Conservation (phyloP, 768 basidiomycete species). For the Trametes gibbosa region DNA sequence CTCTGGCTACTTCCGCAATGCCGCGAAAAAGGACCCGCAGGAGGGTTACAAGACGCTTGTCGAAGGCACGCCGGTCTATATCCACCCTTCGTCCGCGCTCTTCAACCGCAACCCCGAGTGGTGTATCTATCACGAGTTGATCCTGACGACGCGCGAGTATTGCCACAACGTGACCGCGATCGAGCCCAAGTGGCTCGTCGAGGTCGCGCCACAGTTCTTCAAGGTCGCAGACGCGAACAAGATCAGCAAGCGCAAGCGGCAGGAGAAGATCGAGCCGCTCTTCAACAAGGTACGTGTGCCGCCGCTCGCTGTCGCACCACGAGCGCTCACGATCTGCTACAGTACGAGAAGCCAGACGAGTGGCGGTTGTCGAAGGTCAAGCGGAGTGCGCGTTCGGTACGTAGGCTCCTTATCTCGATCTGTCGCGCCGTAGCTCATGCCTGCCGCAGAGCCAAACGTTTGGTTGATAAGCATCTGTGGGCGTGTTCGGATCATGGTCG, state of each 20-base stretch:
- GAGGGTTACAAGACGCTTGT: conserved; percentile 98
- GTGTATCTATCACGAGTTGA: conserved; percentile 93
- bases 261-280: conserved; percentile 96
- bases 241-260: conserved; percentile 93
- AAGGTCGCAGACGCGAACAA: conserved; percentile 97
- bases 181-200: conserved; percentile 98
- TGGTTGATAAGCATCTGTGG: conserved; percentile 45
- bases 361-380: conserved; percentile 95
- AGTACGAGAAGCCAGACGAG: conserved; percentile 89
- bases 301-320: neutral
- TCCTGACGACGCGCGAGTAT: conserved; percentile 95
- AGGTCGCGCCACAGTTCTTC: conserved; percentile 98
- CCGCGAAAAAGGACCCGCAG: conserved; percentile 97
- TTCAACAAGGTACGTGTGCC: conserved; percentile 69
- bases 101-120: conserved; percentile 98
- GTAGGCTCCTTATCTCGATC: conserved; percentile 3
- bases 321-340: conserved; percentile 8
- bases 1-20: conserved; percentile 96
- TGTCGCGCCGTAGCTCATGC: neutral
- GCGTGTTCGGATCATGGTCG: conserved; percentile 8
- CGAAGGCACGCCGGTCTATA: conserved; percentile 98
- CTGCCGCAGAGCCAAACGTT: conserved; percentile 76
- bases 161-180: conserved; percentile 92
- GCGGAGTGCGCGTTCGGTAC: conserved; percentile 74
- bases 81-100: conserved; percentile 94